These are phyloP conservation scores for Solanum sejunctum DNA, from an alignment of 257 asterid species.

Conservation along the genomic window DNA sequence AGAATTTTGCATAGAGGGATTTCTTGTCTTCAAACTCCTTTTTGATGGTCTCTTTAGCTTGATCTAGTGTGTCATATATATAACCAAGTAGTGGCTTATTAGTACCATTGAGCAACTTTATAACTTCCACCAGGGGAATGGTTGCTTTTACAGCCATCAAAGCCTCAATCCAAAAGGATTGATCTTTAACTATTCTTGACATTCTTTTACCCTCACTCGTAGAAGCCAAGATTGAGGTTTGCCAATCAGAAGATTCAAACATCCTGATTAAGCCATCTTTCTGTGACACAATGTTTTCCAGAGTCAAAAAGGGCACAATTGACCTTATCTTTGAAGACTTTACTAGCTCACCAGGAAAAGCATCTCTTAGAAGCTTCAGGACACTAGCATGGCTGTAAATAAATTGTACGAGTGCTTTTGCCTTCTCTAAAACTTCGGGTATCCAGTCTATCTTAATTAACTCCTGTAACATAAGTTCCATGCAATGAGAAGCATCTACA, in stretches of 20 bases:
- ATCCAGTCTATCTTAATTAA: conserved; percentile 10
- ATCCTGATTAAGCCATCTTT: conserved; percentile 10
- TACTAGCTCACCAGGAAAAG: conserved; percentile 8
- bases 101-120: conserved; percentile 16
- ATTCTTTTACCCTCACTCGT: conserved; percentile 21
- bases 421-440: conserved; percentile 22
- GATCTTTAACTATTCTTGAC: conserved; percentile 22
- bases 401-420: conserved; percentile 28
- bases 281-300: conserved; percentile 37
- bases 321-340: conserved; percentile 16
- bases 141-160: conserved; percentile 20
- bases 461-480: conserved; percentile 49
- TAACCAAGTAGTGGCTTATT: conserved; percentile 18
- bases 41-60: conserved; percentile 47
- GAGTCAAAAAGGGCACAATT: conserved; percentile 24
- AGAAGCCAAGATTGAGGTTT: conserved; percentile 2
- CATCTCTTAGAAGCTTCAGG: conserved; percentile 14
- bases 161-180: conserved; percentile 38
- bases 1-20: conserved; percentile 22
- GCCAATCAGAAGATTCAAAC: conserved; percentile 21
- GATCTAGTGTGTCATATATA: conserved; percentile 49
- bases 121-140: conserved; percentile 33
- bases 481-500: conserved; percentile 41
- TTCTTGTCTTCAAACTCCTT: conserved; percentile 17
- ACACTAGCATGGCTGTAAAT: conserved; percentile 13